Base-by-base conservation (phyloP, 805 yeast genomes). In the Yarrowia deformans region DNA sequence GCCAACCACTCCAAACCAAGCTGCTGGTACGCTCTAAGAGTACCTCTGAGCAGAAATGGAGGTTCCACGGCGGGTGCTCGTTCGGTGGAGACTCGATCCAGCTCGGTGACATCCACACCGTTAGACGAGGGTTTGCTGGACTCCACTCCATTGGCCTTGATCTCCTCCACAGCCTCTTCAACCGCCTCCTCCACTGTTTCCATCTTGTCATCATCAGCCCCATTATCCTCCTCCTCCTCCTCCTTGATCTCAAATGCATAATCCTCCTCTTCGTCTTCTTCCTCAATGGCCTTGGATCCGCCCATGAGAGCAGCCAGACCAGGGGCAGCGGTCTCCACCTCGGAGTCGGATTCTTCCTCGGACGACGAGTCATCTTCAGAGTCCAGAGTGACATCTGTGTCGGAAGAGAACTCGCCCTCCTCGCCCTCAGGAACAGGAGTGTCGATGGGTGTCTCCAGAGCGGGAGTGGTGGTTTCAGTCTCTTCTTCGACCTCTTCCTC, bases 1-100 rank as follows among this genome's bases (percentile, higher is more conserved):
- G 97, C 98, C 61, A 95, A 81, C 99, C 99, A 95, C 73, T 95
- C 96, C 46, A 95, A 83, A 70, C 99, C 99, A 78, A 92, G 97
- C 69, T 93, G 94, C 77, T 95, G 99, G 75, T 95, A 95, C 9
- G 87, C 91, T 77, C 99, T 87, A 67, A 95, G 81, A 0, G 87
- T 86, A 35, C 98, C 99, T 71, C 93, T 84, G 34, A 95, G 80
- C 10, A 83, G 71, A 14, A 87, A 82, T 0, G 98, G 98, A 3
- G 85, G 75, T 13, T 54, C 56, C 3, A 50, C 69, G 3, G 56
- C 45, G 1, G 64, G 70, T 8, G 56, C 66, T 43, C 52, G n/a
- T 4, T 60, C 66, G 4, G 52, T n/a, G 10, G 66, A 19, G 34
- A 60, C 66, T 43, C 52, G 12, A 8, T 60, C 66, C 14, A 60